Base-by-base conservation (phyloP, 345 rosid genomes). In the Hibiscus mutabilis region DNA sequence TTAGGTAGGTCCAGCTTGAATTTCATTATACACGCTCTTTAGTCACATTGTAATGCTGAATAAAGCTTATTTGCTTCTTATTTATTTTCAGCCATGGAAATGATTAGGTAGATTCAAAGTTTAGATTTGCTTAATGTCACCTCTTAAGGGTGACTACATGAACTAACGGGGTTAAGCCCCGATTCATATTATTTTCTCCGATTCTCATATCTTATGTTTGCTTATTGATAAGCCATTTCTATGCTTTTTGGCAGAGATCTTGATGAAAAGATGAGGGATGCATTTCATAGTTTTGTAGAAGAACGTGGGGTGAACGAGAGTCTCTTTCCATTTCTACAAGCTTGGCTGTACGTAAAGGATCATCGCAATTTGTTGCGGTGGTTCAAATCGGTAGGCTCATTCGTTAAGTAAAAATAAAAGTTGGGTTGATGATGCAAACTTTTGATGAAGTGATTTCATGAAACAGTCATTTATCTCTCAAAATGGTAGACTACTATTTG, bases 341-440 rank as follows among this genome's bases (percentile, higher is more conserved):
- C 97, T 1, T 95, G 97, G 95, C 82, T 95, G 7, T 95, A 92
- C 59, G 96, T 92, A 33, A 95, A 92, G 83, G 97, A 90, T 58
- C 94, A 89, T 66, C 81, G 91, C 29, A 86, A 82, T 73, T 81
- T 95, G 67, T 55, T 89, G 80, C 86, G 86, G 4, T 95, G 91
- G 91, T 95, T 92, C 76, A 87, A 87, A 80, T 75, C 86, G n/a
- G 92, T 90, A 72, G 99, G 93, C 75, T 59, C 73, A 21, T 86
- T 81, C 75, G 75, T 95, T 29, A 85, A 66, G 37, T 88, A 84
- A 73, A 81, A 76, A 3, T 76, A 76, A 19, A 55, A 51, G 14
- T 51, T 12, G 7, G 2, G 18, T 12, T 33, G 37, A 3, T 21
- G 49, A 24, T 35, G 53, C 37, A 42, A 37, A 70, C 6, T 13